Evolutionary conservation across 345 rosid species (phyloP).

Genomic region (Turritis glabra): DNA sequence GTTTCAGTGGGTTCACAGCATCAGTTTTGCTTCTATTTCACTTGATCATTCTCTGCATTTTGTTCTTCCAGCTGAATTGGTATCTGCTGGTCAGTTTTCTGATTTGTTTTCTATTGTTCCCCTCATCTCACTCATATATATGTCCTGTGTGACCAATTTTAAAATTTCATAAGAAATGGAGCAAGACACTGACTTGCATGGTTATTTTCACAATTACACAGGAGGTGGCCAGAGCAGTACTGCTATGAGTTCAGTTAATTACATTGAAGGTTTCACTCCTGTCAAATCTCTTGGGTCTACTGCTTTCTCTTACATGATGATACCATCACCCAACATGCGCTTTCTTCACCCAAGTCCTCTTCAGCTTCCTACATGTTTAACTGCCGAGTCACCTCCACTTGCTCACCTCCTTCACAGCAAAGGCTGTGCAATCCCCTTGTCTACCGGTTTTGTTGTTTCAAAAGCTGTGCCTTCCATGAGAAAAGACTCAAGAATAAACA

Average conservation of each 20-base stretch:
- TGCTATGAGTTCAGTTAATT: conserved; percentile 50
- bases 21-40: conserved; percentile 81
- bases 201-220: conserved; percentile 34
- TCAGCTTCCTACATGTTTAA: conserved; percentile 91
- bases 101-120: background rate
- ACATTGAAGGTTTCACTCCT: conserved; percentile 89
- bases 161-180: background rate
- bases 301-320: conserved; percentile 76
- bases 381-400: conserved; percentile 98
- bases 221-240: conserved; percentile 67
- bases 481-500: conserved; percentile 64
- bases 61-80: conserved; percentile 74
- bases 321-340: conserved; percentile 96
- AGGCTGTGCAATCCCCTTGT: conserved; percentile 84
- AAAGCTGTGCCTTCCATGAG: conserved; percentile 89
- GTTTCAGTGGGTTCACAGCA: conserved; percentile 98
- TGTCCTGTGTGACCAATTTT: background rate
- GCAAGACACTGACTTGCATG: conserved; percentile 15
- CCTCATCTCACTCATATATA: background rate
- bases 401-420: conserved; percentile 99
- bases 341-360: conserved; percentile 91
- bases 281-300: conserved; percentile 90
- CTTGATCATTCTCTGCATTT: conserved; percentile 83
- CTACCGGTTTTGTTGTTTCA: conserved; percentile 89
- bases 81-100: conserved; percentile 65